Evolutionary conservation across 306 rosid species (phyloP).

Genomic region (Macrotyloma uniflorum): DNA sequence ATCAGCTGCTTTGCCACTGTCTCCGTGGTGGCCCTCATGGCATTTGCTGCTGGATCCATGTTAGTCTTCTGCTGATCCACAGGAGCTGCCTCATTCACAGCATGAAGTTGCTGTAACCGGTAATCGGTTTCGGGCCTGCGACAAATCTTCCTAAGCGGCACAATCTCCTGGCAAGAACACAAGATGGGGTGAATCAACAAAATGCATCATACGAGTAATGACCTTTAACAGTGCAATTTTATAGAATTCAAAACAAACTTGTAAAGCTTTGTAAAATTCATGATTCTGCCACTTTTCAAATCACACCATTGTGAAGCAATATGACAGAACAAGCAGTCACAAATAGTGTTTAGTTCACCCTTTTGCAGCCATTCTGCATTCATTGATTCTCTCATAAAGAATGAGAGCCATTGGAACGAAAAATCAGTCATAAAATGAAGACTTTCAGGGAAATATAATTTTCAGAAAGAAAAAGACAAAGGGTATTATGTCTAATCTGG

Average conservation of each 20-base stretch:
- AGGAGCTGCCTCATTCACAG: slow-evolving; percentile 63
- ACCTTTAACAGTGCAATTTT: background rate
- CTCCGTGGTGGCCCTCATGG: slow-evolving; percentile 46
- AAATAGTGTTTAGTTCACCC: background rate
- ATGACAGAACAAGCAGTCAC: slow-evolving; percentile 23
- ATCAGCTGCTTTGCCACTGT: slow-evolving; percentile 60
- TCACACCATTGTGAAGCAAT: slow-evolving; percentile 7
- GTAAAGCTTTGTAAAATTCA: background rate
- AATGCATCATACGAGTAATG: background rate
- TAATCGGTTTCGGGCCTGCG: slow-evolving; percentile 95
- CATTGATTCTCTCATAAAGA: slow-evolving; percentile 5
- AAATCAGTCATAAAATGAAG: background rate
- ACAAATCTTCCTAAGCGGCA: slow-evolving; percentile 90
- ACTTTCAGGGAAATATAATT: background rate
- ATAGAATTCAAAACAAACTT: background rate
- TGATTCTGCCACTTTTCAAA: background rate
- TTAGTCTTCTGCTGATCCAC: slow-evolving; percentile 59
- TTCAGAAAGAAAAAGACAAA: background rate
- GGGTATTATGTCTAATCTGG: background rate
- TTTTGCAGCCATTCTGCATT: slow-evolving; percentile 31
- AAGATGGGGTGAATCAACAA: background rate
- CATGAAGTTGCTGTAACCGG: slow-evolving; percentile 91
- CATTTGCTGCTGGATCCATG: slow-evolving; percentile 44
- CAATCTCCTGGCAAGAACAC: slow-evolving; percentile 73
- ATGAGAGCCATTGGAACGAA: slow-evolving; percentile 10